Base-by-base conservation (phyloP, 345 rosid species). In the Acer campestre region DNA sequence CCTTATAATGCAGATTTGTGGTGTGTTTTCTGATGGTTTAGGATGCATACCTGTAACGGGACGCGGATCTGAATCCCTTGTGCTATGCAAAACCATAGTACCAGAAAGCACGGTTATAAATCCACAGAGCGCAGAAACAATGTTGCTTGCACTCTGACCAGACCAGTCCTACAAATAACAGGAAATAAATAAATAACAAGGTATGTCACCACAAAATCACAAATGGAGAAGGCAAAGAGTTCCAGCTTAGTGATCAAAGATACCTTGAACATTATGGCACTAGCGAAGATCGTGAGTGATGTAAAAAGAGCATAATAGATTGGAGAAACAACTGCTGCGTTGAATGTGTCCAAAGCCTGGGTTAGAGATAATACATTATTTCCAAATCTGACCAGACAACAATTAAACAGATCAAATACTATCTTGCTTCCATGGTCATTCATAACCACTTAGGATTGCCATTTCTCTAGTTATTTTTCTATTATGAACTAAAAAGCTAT, bases 211-310 rank as follows among this genome's bases (percentile, higher is more conserved):
- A 20, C 63, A 35, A 35, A 35, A 35, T 4, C 27, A 59, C 58
- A 14, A 53, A 53, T 53, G 58, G 58, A 5, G 20, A 53, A 53
- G n/a, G 58, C 58, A 53, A 53, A 59, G 63, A 59, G 3, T 59
- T 59, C 12, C 27, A 59, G 63, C 23, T 18, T 59, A 59, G 63
- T 27, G 63, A n/a, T 59, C 27, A 11, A 31, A 22, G 25, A 76
- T 91, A 92, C 97, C 97, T 92, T 90, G 64, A 92, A 92, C 94
- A 92, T 92, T 79, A 92, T 90, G 58, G 90, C 97, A 76, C 97
- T 92, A 18, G 97, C 94, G 14, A 92, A 73, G 55, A 92, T 92
- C 27, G 97, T 92, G 71, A 92, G 87, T 31, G 97, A 85, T 16
- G 97, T 92, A 79, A 90, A 92, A 90, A 85, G 70, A 73, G 97